Percentiles rank a stretch among this genome's conserved stretches.
Evolutionary conservation across 2,329 filamentous ascomycete genomes (phyloP).

Genomic region (Nothophaeocryptopus gaeumannii): DNA sequence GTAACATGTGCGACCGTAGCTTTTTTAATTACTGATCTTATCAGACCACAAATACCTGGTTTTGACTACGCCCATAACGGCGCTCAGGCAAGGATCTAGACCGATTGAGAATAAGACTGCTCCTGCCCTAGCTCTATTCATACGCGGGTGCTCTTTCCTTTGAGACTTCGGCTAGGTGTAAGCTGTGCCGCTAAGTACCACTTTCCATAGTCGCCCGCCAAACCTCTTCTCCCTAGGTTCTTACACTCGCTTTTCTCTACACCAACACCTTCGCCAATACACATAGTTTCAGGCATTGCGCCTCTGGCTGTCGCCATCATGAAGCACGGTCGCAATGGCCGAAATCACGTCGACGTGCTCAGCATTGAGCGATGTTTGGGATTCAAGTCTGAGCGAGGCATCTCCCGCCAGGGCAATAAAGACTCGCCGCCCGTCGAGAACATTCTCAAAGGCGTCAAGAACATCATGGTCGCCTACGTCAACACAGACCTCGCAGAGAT

Average conservation of each 20-base stretch:
- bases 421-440: conserved; percentile 13
- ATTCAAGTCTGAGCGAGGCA: conserved; percentile 17
- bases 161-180: too few species aligned
- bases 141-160: too few species aligned
- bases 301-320: conserved; percentile 1
- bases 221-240: neutral
- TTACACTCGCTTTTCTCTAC: neutral
- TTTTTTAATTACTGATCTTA: too few species aligned
- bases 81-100: too few species aligned
- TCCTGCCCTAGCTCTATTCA: too few species aligned
- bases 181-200: too few species aligned
- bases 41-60: too few species aligned
- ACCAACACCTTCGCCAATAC: neutral
- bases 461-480: conserved; percentile 15
- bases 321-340: conserved; percentile 14
- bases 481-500: conserved; percentile 13
- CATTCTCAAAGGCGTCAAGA: conserved; percentile 17
- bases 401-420: conserved; percentile 20
- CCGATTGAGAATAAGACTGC: too few species aligned
- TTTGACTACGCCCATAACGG: too few species aligned
- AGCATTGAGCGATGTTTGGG: conserved; percentile 18
- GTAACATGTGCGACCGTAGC: too few species aligned
- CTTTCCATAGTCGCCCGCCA: too few species aligned
- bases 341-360: conserved; percentile 15
- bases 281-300: neutral